phyloP scores from a whole-genome alignment of 2,329 filamentous ascomycete species.

The Ophiostoma himal-ulmi region DNA sequence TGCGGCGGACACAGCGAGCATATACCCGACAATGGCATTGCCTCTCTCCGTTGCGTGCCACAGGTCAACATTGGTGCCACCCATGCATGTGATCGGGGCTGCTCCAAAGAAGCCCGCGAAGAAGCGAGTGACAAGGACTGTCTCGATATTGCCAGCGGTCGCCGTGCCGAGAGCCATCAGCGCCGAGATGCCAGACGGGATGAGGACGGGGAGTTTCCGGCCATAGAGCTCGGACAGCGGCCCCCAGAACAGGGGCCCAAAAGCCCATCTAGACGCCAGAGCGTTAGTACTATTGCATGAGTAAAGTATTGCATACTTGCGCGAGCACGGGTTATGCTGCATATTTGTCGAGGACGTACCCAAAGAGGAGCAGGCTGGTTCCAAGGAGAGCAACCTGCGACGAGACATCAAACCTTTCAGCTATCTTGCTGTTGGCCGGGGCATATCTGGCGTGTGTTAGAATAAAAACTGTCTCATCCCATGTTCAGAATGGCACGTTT shows the following conservation, averaged over 20 bases:
- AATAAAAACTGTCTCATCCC: not conserved
- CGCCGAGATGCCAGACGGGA: not conserved
- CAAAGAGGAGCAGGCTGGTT: conserved; percentile 17
- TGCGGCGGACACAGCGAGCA: not conserved
- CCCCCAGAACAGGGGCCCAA: not conserved
- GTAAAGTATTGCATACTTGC: not conserved
- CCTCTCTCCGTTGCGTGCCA: conserved; percentile 17
- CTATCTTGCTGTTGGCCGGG: conserved; percentile 15
- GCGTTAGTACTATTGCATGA: not conserved
- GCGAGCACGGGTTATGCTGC: not conserved
- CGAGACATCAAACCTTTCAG: conserved; percentile 14
- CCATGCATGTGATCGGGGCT: conserved; percentile 17
- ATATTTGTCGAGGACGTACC: conserved; percentile 6
- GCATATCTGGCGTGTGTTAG: conserved; percentile 10
- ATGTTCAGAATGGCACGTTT: not conserved
- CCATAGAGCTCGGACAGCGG: not conserved
- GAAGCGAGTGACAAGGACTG: not conserved
- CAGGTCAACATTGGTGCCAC: conserved; percentile 16
- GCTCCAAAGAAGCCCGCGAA: conserved; percentile 14
- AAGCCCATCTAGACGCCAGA: not conserved
- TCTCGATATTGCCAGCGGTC: not conserved
- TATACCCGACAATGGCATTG: conserved; percentile 19
- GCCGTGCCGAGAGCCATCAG: not conserved
- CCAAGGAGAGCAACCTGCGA: conserved; percentile 17
- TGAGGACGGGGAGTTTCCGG: not conserved